A percentile compares a stretch with the other conserved stretches of the same genome.
Conservation (phyloP, 495 filamentous ascomycete species). For the Aspergillus ellipticus region DNA sequence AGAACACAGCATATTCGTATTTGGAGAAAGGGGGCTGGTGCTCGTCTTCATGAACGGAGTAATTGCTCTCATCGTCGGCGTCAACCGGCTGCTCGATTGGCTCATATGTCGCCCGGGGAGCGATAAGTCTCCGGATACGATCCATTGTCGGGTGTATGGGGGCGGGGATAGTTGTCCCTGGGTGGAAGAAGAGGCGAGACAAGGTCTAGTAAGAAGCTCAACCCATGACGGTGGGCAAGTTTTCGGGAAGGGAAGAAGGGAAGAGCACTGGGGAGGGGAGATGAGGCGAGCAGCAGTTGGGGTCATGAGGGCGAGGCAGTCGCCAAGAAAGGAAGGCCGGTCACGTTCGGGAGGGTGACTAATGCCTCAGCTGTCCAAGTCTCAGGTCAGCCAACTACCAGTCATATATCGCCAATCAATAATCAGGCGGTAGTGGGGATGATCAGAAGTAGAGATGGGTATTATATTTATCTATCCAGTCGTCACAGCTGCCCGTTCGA, state of each 20-base stretch:
- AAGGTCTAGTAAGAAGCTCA: not conserved
- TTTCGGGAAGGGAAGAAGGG: not conserved
- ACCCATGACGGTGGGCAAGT: slow-evolving; percentile 8
- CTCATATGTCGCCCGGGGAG: slow-evolving; percentile 52
- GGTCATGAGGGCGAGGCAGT: slow-evolving; percentile 1
- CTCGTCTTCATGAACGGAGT: slow-evolving; percentile 1
- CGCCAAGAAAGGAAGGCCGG: not conserved
- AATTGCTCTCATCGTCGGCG: slow-evolving; percentile 25
- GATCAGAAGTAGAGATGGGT: slow-evolving; percentile 6
- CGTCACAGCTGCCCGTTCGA: not conserved
- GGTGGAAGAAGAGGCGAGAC: not conserved
- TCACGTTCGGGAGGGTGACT: slow-evolving; percentile 12
- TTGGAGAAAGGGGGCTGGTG: slow-evolving; percentile 56
- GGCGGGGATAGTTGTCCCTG: not conserved
- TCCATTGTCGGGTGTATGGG: slow-evolving; percentile 31
- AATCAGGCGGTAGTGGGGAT: too few relatives aligned
- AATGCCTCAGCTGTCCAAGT: too few relatives aligned
- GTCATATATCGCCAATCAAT: not conserved
- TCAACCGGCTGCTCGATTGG: slow-evolving; percentile 46
- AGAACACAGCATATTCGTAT: slow-evolving; percentile 80
- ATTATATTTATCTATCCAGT: slow-evolving; percentile 15
- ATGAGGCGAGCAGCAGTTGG: not conserved
- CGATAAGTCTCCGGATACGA: slow-evolving; percentile 45
- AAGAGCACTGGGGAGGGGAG: not conserved
- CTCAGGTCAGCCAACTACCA: too few relatives aligned